Evolutionary conservation across 2,329 filamentous ascomycete genomes (phyloP), one percentile per base, ranked within the genome.

Genomic region (Diaporthe sp.): DNA sequence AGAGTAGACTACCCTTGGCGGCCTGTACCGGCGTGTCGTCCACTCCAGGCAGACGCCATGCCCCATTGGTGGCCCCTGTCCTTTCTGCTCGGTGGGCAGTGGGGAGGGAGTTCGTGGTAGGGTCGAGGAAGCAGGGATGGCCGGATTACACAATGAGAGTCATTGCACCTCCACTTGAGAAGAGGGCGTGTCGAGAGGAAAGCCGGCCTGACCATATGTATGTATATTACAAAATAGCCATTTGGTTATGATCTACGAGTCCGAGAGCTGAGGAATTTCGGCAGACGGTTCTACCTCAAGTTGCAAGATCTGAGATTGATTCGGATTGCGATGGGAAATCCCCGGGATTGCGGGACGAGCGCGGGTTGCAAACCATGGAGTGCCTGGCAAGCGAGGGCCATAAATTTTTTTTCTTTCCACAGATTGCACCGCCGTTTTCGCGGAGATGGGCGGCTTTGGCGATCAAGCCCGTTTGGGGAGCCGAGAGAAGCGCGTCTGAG

Each of bases 101-200:
- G 42, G 28, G 44, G 28, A 28, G 28, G 37, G 51, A 28, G 44
- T 67, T 44, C 28, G 61, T 49, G 31, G 62, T 68, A 46, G 51
- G 31, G 19, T 53, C 62, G 28, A 51, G 31, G 17, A 9, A 37
- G 17, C 62, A 68, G 62, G 62, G 62, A 31, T 49, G 44, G 17
- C 46, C 31, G 31, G 12, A 51, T 15, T 25, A 62, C 25, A 62
- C 39, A 31, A 13, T 31, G 60, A 53, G 62, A 68, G 62, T 53
- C 62, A 68, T 68, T 68, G 34, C 31, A 51, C 62, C 46, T 39
- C 62, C 62, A 68, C 46, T 39, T 39, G 12, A 65, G 19, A 65
- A 44, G 61, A 68, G 46, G 8, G 25, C 46, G 46, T 68, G 42
- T 68, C 46, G 22, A 44, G 39, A 28, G 25, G 3, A 13, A 13